phyloP scores from a whole-genome alignment of 768 basidiomycete species.

The Psilocybe azurescens region DNA sequence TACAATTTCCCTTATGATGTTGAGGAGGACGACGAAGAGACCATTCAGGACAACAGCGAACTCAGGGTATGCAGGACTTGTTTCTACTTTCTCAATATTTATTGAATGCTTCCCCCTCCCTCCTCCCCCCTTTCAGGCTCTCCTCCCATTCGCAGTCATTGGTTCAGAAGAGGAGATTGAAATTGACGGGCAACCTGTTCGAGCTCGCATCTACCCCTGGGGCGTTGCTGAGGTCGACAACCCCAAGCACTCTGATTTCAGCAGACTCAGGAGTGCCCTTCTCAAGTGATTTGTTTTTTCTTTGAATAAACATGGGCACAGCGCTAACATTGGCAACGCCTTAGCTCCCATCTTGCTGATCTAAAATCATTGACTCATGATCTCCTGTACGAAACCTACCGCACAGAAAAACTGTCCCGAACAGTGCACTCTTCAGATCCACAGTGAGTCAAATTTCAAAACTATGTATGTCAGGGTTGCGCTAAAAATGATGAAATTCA shows the following conservation, averaged over 20 bases:
- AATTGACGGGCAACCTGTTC: conserved; percentile 87
- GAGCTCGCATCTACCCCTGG: conserved; percentile 98
- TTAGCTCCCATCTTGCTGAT: conserved; percentile 92
- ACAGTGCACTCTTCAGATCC: conserved; percentile 82
- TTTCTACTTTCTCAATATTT: background rate
- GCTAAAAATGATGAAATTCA: conserved; percentile 36
- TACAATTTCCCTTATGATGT: conserved; percentile 99
- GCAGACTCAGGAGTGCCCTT: conserved; percentile 87
- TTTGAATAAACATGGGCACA: background rate
- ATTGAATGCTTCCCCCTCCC: conserved; percentile 7
- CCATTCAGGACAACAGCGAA: conserved; percentile 96
- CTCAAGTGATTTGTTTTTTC: conserved; percentile 64
- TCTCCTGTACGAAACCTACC: conserved; percentile 94
- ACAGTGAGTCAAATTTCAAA: conserved; percentile 50
- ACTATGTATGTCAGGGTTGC: conserved; percentile 1
- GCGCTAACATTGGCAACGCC: conserved; percentile 7
- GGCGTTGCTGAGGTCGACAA: conserved; percentile 99
- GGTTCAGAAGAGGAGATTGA: conserved; percentile 98
- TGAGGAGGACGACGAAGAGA: conserved; percentile 99
- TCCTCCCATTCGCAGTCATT: conserved; percentile 96
- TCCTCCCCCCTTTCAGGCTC: conserved; percentile 61
- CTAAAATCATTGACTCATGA: conserved; percentile 95
- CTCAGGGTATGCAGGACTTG: conserved; percentile 68
- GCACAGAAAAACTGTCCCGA: conserved; percentile 95
- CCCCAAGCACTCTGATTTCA: conserved; percentile 99